Evolutionary conservation across 805 yeast species (phyloP), one percentile per base, ranked within the genome.

Genomic region (Suhomyces sp.): DNA sequence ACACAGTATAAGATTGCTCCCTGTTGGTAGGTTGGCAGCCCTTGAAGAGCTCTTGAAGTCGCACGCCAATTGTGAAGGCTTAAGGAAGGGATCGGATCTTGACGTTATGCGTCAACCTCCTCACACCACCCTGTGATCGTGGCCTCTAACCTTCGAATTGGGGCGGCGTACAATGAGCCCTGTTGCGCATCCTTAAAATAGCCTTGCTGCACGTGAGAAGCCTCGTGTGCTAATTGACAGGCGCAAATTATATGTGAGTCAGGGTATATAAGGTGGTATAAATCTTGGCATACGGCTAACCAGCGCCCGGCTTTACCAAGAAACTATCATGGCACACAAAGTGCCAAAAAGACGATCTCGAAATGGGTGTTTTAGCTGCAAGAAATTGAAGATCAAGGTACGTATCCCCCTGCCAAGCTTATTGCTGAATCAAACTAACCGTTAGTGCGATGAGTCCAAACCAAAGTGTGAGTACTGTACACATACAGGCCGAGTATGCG

Each of bases 391-490:
- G 46, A 70, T 70, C 40, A 70, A 70, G 58, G 72, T 69, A 64
- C 27, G 72, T 61, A 10, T n/a, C 17, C 6, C 36, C 44, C 4
- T 57, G 57, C 63, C 60, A 60, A 60, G 62, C 31, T 13, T 13
- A 13, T 31, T 31, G 6, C 12, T 29, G 33, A 29, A 4, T 3
- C 33, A 29, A 10, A 33, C 36, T 33, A 33, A 33, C 36, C 36
- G 36, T 4, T 42, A 70, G 73, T 71, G 75, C 48, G 57, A 67
- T 48, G 74, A 69, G 47, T 62, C 54, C 9, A 61, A 57, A 50
- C 75, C 75, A 3, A 33, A 48, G 8, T 71, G 75, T 54, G 74
- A 71, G 42, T 71, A 71, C 54, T 71, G 75, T 38, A 36, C 36
- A 3, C 68, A 68, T 51, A 67, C 72, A 3, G 54, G 57, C 15